Conservation (phyloP, 2,329 filamentous ascomycete genomes). For the Fusarium sp. region DNA sequence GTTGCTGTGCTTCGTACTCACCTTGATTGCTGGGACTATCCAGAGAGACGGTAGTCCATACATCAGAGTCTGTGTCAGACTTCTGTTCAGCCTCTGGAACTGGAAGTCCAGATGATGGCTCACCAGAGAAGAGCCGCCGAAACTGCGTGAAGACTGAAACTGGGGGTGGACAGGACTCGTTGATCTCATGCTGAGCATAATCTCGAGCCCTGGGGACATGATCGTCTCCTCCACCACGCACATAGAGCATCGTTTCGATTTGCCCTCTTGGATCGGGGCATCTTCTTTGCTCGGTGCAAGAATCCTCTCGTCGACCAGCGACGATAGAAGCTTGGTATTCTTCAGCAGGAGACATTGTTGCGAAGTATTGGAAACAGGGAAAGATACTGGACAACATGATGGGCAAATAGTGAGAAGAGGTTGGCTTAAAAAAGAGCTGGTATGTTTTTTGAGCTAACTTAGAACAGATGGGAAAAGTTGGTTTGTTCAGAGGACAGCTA, state of each 20-base stretch:
- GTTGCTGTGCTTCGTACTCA: background rate
- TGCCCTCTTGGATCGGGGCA: slow-evolving; percentile 13
- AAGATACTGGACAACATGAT: background rate
- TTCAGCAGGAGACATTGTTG: background rate
- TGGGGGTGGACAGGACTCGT: background rate
- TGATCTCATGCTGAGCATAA: slow-evolving; percentile 3
- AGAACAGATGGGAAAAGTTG: background rate
- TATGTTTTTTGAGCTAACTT: background rate
- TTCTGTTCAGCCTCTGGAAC: background rate
- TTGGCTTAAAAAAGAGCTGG: background rate
- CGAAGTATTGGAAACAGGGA: background rate
- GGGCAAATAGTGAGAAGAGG: background rate
- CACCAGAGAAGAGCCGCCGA: background rate
- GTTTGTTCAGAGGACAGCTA: background rate
- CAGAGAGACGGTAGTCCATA: background rate
- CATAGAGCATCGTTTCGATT: background rate
- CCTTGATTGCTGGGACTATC: background rate
- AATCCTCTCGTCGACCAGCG: background rate
- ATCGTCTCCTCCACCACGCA: background rate
- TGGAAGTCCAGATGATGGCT: background rate
- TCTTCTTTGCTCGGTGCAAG: background rate
- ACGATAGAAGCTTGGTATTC: background rate
- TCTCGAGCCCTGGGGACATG: background rate
- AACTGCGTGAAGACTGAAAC: background rate
- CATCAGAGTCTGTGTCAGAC: background rate